Evolutionary conservation across 768 basidiomycete genomes (phyloP).

Genomic region (Terana coerulea): DNA sequence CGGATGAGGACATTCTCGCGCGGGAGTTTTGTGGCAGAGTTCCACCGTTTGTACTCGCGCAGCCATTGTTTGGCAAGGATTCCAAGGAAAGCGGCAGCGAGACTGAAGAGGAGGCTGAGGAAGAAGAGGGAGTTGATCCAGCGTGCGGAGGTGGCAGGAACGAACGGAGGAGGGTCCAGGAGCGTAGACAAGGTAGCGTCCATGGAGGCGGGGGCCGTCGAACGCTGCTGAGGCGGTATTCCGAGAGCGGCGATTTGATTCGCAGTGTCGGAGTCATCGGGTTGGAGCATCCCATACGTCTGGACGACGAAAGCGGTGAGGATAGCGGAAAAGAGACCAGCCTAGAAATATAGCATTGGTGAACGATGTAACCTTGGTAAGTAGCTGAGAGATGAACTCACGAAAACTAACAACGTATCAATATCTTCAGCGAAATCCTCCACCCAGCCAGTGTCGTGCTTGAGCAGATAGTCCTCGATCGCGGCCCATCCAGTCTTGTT

Average conservation of each 20-base stretch:
- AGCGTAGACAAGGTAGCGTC: neutral
- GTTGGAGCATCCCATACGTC: slow-evolving; percentile 16
- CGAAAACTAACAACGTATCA: neutral
- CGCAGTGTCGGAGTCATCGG: neutral
- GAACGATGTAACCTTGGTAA: neutral
- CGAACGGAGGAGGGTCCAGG: neutral
- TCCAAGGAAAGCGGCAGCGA: slow-evolving; percentile 21
- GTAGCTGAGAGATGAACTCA: neutral
- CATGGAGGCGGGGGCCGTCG: neutral
- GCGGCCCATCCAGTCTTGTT: neutral
- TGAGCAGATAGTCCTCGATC: neutral
- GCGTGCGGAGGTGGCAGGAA: neutral
- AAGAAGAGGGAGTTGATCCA: slow-evolving; percentile 24
- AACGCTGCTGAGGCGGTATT: slow-evolving; percentile 6
- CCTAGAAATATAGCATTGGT: slow-evolving; percentile 10
- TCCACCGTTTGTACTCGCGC: slow-evolving; percentile 1
- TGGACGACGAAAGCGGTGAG: slow-evolving; percentile 20
- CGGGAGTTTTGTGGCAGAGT: neutral
- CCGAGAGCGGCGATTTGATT: slow-evolving; percentile 1
- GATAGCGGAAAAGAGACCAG: slow-evolving; percentile 25
- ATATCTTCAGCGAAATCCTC: neutral
- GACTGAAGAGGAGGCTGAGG: slow-evolving; percentile 20
- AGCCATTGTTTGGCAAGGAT: slow-evolving; percentile 29
- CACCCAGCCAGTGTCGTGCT: neutral
- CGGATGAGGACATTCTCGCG: slow-evolving; percentile 6